Percentiles rank a stretch among this genome's conserved stretches.
Evolutionary conservation across 2,329 filamentous ascomycete species (phyloP).

Genomic region (Conoideocrella luteorostrata): DNA sequence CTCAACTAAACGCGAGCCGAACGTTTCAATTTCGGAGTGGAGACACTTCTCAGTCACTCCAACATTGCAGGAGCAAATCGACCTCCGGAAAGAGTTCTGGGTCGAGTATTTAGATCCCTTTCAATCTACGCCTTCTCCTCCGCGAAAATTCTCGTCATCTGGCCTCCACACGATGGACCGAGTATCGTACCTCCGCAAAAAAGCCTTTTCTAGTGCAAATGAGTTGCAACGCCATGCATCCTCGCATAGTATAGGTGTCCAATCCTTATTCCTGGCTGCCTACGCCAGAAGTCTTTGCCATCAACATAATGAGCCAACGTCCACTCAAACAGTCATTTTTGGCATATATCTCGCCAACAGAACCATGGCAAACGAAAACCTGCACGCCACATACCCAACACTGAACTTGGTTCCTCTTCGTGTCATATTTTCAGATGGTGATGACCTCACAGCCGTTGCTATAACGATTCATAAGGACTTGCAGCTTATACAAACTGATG

Average conservation of each 20-base stretch:
- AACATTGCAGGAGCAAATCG: constrained; percentile 2
- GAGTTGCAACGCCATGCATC: constrained; percentile 30
- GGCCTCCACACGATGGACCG: constrained; percentile 11
- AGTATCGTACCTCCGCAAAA: constrained; percentile 36
- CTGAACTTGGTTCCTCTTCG: constrained; percentile 72
- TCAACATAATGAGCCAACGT: constrained; percentile 23
- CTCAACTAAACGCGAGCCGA: constrained; percentile 5
- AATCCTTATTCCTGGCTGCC: constrained; percentile 68
- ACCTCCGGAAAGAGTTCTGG: constrained; percentile 33
- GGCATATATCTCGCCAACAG: constrained; percentile 83
- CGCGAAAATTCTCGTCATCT: constrained; percentile 1
- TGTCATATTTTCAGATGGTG: constrained; percentile 32
- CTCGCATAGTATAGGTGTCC: constrained; percentile 55
- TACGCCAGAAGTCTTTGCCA: constrained; percentile 47
- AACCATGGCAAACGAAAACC: constrained; percentile 42
- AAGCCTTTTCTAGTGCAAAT: constrained; percentile 34
- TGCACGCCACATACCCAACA: constrained; percentile 54
- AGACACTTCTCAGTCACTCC: constrained; percentile 14
- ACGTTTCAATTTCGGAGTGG: constrained; percentile 20
- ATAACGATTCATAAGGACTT: constrained; percentile 62
- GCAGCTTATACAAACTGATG: constrained; percentile 44
- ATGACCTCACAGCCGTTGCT: constrained; percentile 45
- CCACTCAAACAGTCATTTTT: constrained; percentile 44
- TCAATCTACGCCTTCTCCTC: background rate
- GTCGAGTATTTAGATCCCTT: constrained; percentile 27